Base-by-base conservation (phyloP, 768 basidiomycete species). In the Termitomyces sp. region DNA sequence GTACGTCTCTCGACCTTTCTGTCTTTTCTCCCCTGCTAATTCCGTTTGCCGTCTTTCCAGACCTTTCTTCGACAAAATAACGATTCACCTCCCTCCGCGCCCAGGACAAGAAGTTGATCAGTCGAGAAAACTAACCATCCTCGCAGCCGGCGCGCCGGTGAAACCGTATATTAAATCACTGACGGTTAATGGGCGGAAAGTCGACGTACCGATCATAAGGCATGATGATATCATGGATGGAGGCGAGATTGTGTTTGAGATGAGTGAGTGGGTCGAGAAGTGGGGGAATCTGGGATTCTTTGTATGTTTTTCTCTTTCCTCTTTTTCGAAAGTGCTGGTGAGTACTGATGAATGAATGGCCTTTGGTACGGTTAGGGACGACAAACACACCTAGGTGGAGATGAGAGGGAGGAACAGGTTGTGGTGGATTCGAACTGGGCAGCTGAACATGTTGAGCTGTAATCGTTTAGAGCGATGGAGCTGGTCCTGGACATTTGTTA, bases 81-180 rank as follows among this genome's bases (percentile, higher is more conserved):
- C 77, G 2, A 75, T 92, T 54, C 64, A 77, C 38, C 69, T 92
- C 1, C 87, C 87, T 0, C 66, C 67, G 1, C 61, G 70, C 0
- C 56, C 64, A 1, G 62, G 62, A 29, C 37, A 23, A 7, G 21
- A 50, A 10, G 34, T 43, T 4, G 21, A 32, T 43, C 32, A 58
- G 35, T 60, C 62, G n/a, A 69, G 61, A 49, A 68, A 40, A 16
- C 71, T 93, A 19, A 76, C 71, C 0, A 83, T 93, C 58, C 64
- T 66, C 0, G 82, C 90, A 0, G 55, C 69, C 0, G 87, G 86
- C 16, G 90, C 87, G 0, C 69, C 79, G 0, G 74, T 73, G 2
- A 82, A 81, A 32, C 82, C 79, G 0, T 92, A 86, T 63, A 73
- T 94, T 54, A 79, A 80, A 51, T 79, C 79, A 0, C 63, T 92